Evolutionary conservation across 1,284 basidiomycete genomes (phyloP).

Genomic region (Pseudozyma hubeiensis): DNA sequence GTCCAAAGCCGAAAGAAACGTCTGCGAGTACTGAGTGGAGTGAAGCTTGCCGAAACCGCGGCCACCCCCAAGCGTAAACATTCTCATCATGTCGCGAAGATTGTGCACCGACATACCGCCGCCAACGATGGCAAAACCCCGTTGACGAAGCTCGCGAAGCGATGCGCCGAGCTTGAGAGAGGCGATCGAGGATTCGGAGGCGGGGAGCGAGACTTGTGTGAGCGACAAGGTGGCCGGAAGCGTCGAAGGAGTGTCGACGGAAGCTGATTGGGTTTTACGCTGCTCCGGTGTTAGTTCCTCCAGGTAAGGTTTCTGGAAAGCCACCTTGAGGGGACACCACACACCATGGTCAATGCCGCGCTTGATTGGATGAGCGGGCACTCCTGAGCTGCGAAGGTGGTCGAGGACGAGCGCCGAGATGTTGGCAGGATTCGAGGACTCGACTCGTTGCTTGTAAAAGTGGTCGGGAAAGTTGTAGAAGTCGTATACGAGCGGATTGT

Average conservation of each 20-base stretch:
- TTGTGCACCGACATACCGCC: slow-evolving; percentile 63
- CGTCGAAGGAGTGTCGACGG: slow-evolving; percentile 26
- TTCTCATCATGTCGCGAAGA: slow-evolving; percentile 44
- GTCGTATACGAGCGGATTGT: slow-evolving; percentile 70
- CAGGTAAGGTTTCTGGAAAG: slow-evolving; percentile 60
- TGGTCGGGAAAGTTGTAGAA: slow-evolving; percentile 69
- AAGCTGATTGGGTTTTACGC: slow-evolving; percentile 14
- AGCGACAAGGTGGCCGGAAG: slow-evolving; percentile 67
- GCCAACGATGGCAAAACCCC: slow-evolving; percentile 54
- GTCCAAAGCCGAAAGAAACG: slow-evolving; percentile 38
- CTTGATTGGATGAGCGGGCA: slow-evolving; percentile 31
- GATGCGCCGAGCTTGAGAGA: slow-evolving; percentile 70
- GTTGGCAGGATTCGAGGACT: slow-evolving; percentile 48
- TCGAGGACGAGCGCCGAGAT: slow-evolving; percentile 59
- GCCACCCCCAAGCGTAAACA: slow-evolving; percentile 16
- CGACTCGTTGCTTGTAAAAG: slow-evolving; percentile 69
- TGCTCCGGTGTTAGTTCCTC: slow-evolving; percentile 26
- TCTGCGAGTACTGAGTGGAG: slow-evolving; percentile 20
- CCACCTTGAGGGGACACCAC: slow-evolving; percentile 71
- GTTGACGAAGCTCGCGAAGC: slow-evolving; percentile 65
- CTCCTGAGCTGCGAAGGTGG: slow-evolving; percentile 54
- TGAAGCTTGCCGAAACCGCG: slow-evolving; percentile 3
- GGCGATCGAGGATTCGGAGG: slow-evolving; percentile 57
- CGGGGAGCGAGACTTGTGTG: slow-evolving; percentile 70
- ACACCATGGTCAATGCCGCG: slow-evolving; percentile 71